phyloP scores from a whole-genome alignment of 2,329 filamentous ascomycete species.

The Xylaria sp. region DNA sequence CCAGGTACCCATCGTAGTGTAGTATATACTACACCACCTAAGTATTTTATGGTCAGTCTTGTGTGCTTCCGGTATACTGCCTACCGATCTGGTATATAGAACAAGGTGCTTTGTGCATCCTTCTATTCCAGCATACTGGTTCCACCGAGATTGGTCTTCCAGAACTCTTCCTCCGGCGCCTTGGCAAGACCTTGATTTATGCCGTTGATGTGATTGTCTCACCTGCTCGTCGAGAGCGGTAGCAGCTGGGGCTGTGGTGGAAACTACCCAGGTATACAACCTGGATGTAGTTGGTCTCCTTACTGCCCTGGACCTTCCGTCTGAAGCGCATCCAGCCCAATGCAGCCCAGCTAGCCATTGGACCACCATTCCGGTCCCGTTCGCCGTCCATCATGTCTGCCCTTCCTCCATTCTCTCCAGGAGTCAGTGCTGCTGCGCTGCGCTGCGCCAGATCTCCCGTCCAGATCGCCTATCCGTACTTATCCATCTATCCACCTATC shows the following conservation, averaged over 20 bases:
- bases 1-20: background rate
- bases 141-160: conserved; percentile 38
- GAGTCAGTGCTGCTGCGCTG: too few species aligned
- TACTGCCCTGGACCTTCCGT: background rate
- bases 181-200: conserved; percentile 36
- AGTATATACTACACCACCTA: too few species aligned
- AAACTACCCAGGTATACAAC: background rate
- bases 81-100: background rate
- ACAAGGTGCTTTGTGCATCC: conserved; percentile 17
- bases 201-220: conserved; percentile 27
- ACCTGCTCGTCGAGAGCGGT: background rate
- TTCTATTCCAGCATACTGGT: conserved; percentile 35
- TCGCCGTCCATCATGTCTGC: conserved; percentile 12
- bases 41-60: background rate
- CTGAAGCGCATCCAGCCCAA: background rate
- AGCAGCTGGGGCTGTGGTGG: background rate
- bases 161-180: conserved; percentile 39
- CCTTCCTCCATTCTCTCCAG: background rate
- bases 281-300: background rate
- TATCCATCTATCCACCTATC: conserved; percentile 2
- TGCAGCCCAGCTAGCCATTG: conserved; percentile 19
- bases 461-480: background rate
- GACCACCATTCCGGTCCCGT: conserved; percentile 11
- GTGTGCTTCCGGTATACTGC: conserved; percentile 23
- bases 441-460: too few species aligned